Evolutionary conservation across 768 basidiomycete species (phyloP).

Genomic region (Termitomyces sp.): DNA sequence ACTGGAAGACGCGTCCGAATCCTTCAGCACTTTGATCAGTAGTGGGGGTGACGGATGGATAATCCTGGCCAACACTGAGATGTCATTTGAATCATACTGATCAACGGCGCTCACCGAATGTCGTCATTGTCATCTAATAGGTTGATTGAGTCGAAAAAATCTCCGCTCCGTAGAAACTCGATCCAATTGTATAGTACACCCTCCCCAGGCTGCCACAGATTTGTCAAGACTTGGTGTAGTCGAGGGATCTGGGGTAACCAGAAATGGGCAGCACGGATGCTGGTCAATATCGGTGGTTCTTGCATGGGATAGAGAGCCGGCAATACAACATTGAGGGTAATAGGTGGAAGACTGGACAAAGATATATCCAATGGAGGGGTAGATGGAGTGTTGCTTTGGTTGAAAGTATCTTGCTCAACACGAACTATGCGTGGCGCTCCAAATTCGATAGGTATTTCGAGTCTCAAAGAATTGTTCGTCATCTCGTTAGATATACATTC

Average conservation of each 20-base stretch:
- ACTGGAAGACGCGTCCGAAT: constrained; percentile 41
- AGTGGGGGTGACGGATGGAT: constrained; percentile 51
- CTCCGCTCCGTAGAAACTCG: constrained; percentile 63
- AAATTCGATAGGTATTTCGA: constrained; percentile 66
- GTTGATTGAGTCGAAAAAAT: constrained; percentile 47
- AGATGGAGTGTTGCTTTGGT: constrained; percentile 1
- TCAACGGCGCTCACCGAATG: constrained; percentile 30
- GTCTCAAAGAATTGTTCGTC: constrained; percentile 36
- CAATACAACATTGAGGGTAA: constrained; percentile 50
- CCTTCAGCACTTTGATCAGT: constrained; percentile 40
- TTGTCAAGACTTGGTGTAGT: constrained; percentile 35
- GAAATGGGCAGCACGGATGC: constrained; percentile 47
- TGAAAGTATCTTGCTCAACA: constrained; percentile 8
- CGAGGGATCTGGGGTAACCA: constrained; percentile 46
- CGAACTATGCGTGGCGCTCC: constrained; percentile 31
- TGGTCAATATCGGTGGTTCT: constrained; percentile 46
- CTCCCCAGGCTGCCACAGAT: constrained; percentile 58
- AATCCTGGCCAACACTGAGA: constrained; percentile 30
- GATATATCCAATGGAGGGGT: constrained; percentile 19
- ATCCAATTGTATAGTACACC: constrained; percentile 66
- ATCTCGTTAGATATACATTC: constrained; percentile 50
- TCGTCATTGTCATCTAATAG: constrained; percentile 25
- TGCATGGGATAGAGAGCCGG: constrained; percentile 51
- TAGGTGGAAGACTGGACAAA: constrained; percentile 54
- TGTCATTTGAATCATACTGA: neutral